Base-by-base conservation (phyloP, 31 red algal genomes). In the Asparagopsis taxiformis region DNA sequence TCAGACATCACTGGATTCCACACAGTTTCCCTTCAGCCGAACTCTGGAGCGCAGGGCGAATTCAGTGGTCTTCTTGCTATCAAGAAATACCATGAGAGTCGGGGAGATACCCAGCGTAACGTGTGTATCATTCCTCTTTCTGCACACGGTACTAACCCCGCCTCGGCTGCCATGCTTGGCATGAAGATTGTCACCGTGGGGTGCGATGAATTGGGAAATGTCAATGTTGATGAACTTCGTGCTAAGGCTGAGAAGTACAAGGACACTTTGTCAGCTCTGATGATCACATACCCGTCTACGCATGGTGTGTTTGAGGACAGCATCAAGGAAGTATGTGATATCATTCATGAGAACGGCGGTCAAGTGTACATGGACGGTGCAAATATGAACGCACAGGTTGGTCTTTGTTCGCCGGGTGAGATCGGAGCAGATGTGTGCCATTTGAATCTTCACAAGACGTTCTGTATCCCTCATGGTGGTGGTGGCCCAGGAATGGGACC, bases 351-450 rank as follows among this genome's bases (percentile, higher is more conserved):
- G 4, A 89, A 96, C 57, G 97, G 97, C 19, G 97, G 97, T 20
- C 88, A 96, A 66, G 97, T 99, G 9, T 99, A 99, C 66, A 99
- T 99, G 92, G 97, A 99, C 38, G 97, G 97, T 16, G 97, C 97
- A 0, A 96, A 99, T 72, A 93, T 99, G 97, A 99, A 99, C 39
- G 97, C 97, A n/a, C 97, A 99, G 60, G 95, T 98, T 33, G 97
- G 97, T 13, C 41, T 99, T 29, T 83, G 73, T 55, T 96, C 92
- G 28, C 97, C 97, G 2, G 97, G 92, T 17, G 79, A 93, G 64
- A 99, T 99, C 74, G 93, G 93, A 62, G 97, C 92, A 2, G 97
- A 99, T 69, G 97, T 95, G 35, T 99, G 97, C 87, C 97, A 99
- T 69, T 62, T 99, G 17, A 99, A 99, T 73, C 67, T 99, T 31